Conservation (phyloP, 768 basidiomycete species). For the Dentipellis sp. region DNA sequence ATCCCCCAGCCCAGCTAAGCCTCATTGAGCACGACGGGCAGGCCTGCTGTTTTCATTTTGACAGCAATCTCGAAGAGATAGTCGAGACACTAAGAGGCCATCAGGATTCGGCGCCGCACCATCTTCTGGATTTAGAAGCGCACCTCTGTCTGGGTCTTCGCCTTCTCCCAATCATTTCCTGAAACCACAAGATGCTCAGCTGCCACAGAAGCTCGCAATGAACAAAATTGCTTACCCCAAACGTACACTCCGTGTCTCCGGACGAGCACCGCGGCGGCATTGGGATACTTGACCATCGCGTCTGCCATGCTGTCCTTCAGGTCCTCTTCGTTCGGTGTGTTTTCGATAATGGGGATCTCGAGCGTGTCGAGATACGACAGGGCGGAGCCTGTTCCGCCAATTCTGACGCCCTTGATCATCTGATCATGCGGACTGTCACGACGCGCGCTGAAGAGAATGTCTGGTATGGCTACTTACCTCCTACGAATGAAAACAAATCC, state of each 20-base stretch:
- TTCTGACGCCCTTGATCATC: slow-evolving; percentile 89
- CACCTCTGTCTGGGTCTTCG: slow-evolving; percentile 83
- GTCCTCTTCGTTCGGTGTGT: slow-evolving; percentile 87
- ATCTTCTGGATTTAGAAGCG: not conserved
- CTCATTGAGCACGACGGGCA: slow-evolving; percentile 35
- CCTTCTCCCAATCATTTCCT: slow-evolving; percentile 76
- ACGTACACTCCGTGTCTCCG: slow-evolving; percentile 78
- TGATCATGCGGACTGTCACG: slow-evolving; percentile 18
- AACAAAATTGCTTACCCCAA: slow-evolving; percentile 49
- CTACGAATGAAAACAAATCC: not conserved
- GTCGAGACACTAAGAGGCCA: slow-evolving; percentile 58
- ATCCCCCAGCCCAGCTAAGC: not conserved
- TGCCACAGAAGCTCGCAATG: slow-evolving; percentile 1
- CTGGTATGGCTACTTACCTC: not conserved
- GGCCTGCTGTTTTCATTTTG: slow-evolving; percentile 63
- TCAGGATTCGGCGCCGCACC: not conserved
- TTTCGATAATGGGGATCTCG: slow-evolving; percentile 82
- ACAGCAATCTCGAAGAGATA: slow-evolving; percentile 86
- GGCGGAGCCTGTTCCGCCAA: slow-evolving; percentile 66
- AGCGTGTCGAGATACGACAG: slow-evolving; percentile 82
- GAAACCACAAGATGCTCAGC: slow-evolving; percentile 6
- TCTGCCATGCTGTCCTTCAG: slow-evolving; percentile 82
- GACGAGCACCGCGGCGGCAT: slow-evolving; percentile 71
- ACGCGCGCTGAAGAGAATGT: too few species aligned
- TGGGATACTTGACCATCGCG: slow-evolving; percentile 72